Percentiles rank a stretch among this genome's conserved stretches.
Evolutionary conservation across 805 yeast genomes (phyloP).

Genomic region (Saturnispora kantuleensis): DNA sequence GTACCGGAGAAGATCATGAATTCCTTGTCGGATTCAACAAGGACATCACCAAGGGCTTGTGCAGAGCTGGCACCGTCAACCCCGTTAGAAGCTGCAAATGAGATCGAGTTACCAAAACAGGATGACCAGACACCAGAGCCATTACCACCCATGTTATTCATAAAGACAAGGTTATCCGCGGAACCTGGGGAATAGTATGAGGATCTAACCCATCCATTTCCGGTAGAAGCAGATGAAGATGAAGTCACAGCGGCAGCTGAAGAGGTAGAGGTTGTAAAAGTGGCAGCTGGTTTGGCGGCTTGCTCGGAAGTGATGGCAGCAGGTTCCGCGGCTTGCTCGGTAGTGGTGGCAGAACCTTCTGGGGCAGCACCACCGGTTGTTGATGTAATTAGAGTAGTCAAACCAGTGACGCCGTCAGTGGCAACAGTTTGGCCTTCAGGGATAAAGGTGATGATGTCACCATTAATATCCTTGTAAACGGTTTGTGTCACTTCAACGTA

Average conservation of each 20-base stretch:
- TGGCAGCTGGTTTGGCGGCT: constrained; percentile 11
- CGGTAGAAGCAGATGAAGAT: constrained; percentile 23
- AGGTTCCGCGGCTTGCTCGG: constrained; percentile 1
- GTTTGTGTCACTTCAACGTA: constrained; percentile 70
- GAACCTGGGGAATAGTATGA: constrained; percentile 61
- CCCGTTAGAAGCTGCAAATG: constrained; percentile 75
- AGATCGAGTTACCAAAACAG: constrained; percentile 85
- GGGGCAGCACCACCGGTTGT: constrained; percentile 6
- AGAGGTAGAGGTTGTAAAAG: constrained; percentile 28
- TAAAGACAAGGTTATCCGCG: constrained; percentile 63
- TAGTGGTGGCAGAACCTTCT: constrained; percentile 17
- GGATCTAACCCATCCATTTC: constrained; percentile 62
- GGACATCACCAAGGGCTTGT: constrained; percentile 56
- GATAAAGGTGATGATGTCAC: constrained; percentile 28
- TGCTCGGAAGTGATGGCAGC: not conserved
- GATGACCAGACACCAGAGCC: constrained; percentile 86
- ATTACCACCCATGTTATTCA: constrained; percentile 82
- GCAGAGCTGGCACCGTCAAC: constrained; percentile 61
- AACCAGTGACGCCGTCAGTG: constrained; percentile 12
- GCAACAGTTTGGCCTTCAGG: constrained; percentile 17
- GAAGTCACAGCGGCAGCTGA: constrained; percentile 24
- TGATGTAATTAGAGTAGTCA: constrained; percentile 22
- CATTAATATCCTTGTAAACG: constrained; percentile 55
- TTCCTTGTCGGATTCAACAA: constrained; percentile 67
- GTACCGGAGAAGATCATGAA: constrained; percentile 70